Base-by-base conservation (phyloP, 2,329 filamentous ascomycete genomes). In the Hypoxylon sp. region DNA sequence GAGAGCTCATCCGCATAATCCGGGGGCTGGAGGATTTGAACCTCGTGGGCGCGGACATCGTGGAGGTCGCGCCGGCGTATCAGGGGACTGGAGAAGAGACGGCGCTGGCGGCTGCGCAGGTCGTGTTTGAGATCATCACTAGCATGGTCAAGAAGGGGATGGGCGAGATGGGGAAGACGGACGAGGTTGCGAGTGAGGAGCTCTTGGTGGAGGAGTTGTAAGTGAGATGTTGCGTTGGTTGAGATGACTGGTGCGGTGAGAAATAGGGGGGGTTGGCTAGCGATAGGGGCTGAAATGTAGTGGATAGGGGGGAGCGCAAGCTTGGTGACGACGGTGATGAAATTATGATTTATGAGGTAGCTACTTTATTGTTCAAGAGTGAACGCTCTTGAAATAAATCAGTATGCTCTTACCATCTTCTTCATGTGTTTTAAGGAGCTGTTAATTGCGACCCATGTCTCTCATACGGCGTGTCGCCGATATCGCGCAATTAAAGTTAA, bases 31-130 rank as follows among this genome's bases (percentile, higher is more conserved):
- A 96, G 74, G 82, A 78, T 0, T 70, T 96, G 68, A 96, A 96
- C 67, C 74, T 96, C 3, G 89, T 96, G 3, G 92, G 91, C 1
- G 92, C 91, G 0, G 92, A 96, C 72, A 83, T 96, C 37, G 92
- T 97, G 4, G 92, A 96, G 77, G 90, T 95, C 6, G 84, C 87
- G 31, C 91, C 91, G 0, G 88, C 88, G 8, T 96, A 95, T 67
- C 90, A 96, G 75, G 87, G 87, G 7, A 75, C 75, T 5, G 89
- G 86, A 1, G 91, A 96, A 75, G 87, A 86, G 65, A 96, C 91
- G 27, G 89, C 90, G 8, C 72, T 96, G 59, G 90, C 90, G 11
- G 91, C 84, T 2, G 90, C 90, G 29, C 91, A 96, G 78, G 82
- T 95, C 27, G 89, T 84, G 1, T 96, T 87, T 69, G 91, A 96